These are phyloP conservation scores for Sclerotinia subarctica DNA, from an alignment of 2,329 filamentous ascomycete species.

Conservation along the genomic window DNA sequence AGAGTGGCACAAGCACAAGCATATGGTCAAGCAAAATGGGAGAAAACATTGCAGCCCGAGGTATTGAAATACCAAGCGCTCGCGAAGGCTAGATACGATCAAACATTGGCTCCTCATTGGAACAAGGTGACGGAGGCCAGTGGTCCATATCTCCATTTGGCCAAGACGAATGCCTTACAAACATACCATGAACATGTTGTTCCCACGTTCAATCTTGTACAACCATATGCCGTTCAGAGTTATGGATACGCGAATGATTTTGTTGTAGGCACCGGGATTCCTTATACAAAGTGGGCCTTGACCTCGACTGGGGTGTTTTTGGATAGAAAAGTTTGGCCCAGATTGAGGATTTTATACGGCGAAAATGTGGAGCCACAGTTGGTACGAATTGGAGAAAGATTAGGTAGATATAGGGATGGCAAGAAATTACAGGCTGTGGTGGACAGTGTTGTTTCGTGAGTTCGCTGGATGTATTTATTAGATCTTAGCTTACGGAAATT, in stretches of 20 bases:
- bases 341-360: constrained; percentile 73
- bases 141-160: constrained; percentile 70
- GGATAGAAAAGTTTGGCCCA: constrained; percentile 75
- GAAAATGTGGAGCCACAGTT: constrained; percentile 96
- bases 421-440: constrained; percentile 59
- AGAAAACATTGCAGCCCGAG: constrained; percentile 72
- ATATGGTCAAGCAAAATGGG: constrained; percentile 72
- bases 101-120: constrained; percentile 71
- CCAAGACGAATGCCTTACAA: constrained; percentile 59
- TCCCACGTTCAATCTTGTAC: constrained; percentile 70
- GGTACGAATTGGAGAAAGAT: constrained; percentile 82
- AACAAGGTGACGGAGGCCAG: constrained; percentile 55
- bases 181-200: constrained; percentile 70
- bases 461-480: constrained; percentile 26
- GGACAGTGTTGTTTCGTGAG: constrained; percentile 51
- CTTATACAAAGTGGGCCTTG: constrained; percentile 68
- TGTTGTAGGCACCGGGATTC: constrained; percentile 66
- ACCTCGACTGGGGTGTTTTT: constrained; percentile 68
- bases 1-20: constrained; percentile 63
- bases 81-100: constrained; percentile 64
- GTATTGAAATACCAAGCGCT: constrained; percentile 61
- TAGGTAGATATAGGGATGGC: constrained; percentile 68
- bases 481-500: constrained; percentile 16
- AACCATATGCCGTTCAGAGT: constrained; percentile 68
- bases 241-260: constrained; percentile 67